Conservation (phyloP, 345 rosid genomes). For the Dimocarpus longan region DNA sequence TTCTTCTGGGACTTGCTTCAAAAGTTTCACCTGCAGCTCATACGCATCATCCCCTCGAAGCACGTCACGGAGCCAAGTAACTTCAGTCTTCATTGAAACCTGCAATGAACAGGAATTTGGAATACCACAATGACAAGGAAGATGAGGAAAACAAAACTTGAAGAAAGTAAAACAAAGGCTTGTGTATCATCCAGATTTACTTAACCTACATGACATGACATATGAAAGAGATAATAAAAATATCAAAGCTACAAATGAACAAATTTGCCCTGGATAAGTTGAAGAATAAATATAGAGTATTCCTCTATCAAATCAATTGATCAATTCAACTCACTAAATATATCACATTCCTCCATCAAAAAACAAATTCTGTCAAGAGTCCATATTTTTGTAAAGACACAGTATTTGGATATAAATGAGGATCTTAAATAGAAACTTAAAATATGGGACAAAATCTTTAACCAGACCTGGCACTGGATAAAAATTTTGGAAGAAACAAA, state of each 20-base stretch:
- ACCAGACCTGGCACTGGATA: background rate
- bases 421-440: background rate
- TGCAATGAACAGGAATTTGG: conserved; percentile 22
- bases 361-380: background rate
- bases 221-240: too few species aligned
- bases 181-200: background rate
- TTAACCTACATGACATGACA: background rate
- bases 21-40: conserved; percentile 85
- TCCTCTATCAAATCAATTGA: background rate
- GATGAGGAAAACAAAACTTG: background rate
- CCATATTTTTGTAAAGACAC: background rate
- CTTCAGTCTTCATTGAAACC: conserved; percentile 98
- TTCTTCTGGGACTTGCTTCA: conserved; percentile 86
- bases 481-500: background rate
- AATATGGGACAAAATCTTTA: background rate
- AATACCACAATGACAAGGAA: background rate
- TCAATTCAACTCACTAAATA: background rate
- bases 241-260: background rate
- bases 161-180: background rate
- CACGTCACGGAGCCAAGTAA: conserved; percentile 78
- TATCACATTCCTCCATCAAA: conserved; percentile 2
- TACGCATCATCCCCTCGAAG: conserved; percentile 84
- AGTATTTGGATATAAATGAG: background rate
- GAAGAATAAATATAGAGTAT: background rate
- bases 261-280: background rate